Evolutionary conservation across 495 filamentous ascomycete species (phyloP).

Genomic region (Staphylotrichum longicolle): DNA sequence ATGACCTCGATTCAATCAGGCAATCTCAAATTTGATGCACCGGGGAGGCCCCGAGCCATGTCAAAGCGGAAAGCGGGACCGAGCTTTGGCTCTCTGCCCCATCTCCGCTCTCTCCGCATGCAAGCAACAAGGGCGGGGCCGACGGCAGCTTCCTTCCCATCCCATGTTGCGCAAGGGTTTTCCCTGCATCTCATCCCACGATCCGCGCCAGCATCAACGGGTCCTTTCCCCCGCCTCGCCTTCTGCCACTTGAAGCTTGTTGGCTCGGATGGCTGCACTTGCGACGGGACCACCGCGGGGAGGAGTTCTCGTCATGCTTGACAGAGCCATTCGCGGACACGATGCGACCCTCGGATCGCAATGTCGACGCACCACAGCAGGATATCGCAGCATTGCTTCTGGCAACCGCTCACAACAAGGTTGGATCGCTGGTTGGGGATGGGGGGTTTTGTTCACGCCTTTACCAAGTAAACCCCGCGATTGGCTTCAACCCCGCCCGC

Average conservation of each 20-base stretch:
- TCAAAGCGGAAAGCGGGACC: slow-evolving; percentile 20
- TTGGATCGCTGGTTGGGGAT: background rate
- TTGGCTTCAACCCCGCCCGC: slow-evolving; percentile 9
- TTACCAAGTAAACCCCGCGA: background rate
- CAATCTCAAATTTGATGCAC: slow-evolving; percentile 9
- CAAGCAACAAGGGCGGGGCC: slow-evolving; percentile 16
- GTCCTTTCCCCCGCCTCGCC: background rate
- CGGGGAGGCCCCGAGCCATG: background rate
- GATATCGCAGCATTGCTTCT: slow-evolving; percentile 9
- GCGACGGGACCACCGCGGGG: background rate
- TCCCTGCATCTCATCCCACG: background rate
- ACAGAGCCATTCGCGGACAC: background rate
- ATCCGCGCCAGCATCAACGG: background rate
- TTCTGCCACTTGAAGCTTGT: slow-evolving; percentile 7
- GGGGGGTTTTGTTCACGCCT: too few species aligned
- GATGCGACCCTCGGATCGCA: slow-evolving; percentile 16
- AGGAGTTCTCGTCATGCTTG: slow-evolving; percentile 2
- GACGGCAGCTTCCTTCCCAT: slow-evolving; percentile 17
- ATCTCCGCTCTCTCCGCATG: background rate
- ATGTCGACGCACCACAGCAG: slow-evolving; percentile 7
- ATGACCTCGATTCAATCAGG: background rate
- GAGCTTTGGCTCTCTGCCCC: slow-evolving; percentile 15
- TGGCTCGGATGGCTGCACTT: background rate
- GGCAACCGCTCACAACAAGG: background rate
- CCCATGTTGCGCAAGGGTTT: slow-evolving; percentile 7